Conservation (phyloP, 2,329 filamentous ascomycete genomes). For the Parasarocladium wereldwijsianum region DNA sequence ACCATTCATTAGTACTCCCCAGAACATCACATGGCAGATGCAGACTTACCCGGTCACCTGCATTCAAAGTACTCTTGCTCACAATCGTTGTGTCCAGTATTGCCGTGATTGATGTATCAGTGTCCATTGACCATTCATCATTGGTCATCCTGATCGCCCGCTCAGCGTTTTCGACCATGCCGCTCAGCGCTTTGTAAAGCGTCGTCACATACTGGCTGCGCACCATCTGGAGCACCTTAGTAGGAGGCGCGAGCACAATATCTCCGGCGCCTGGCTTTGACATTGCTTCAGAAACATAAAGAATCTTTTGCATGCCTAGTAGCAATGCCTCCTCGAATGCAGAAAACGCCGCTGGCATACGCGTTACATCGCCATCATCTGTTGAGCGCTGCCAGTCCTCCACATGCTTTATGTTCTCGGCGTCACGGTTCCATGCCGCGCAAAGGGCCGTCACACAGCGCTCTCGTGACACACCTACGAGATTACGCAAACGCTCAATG, state of each 20-base stretch:
- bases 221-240: conserved; percentile 82
- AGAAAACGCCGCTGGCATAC: conserved; percentile 76
- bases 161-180: conserved; percentile 95
- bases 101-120: conserved; percentile 23
- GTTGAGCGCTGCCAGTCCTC: conserved; percentile 85
- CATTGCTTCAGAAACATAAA: conserved; percentile 81
- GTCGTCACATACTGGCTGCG: conserved; percentile 85
- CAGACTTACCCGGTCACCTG: conserved; percentile 37
- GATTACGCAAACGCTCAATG: conserved; percentile 56
- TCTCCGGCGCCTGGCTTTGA: conserved; percentile 57
- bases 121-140: conserved; percentile 41
- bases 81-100: conserved; percentile 20
- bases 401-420: conserved; percentile 79
- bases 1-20: conserved; percentile 14
- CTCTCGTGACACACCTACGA: conserved; percentile 70
- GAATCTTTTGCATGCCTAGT: conserved; percentile 80
- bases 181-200: conserved; percentile 83
- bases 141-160: conserved; percentile 50
- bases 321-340: conserved; percentile 75
- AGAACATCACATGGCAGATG: background rate
- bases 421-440: conserved; percentile 84
- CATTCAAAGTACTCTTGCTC: conserved; percentile 34
- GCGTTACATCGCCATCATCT: conserved; percentile 75
- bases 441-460: conserved; percentile 75
- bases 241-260: conserved; percentile 71